Conservation (phyloP, 768 basidiomycete genomes). For the Cantharellus cinnabarinus region DNA sequence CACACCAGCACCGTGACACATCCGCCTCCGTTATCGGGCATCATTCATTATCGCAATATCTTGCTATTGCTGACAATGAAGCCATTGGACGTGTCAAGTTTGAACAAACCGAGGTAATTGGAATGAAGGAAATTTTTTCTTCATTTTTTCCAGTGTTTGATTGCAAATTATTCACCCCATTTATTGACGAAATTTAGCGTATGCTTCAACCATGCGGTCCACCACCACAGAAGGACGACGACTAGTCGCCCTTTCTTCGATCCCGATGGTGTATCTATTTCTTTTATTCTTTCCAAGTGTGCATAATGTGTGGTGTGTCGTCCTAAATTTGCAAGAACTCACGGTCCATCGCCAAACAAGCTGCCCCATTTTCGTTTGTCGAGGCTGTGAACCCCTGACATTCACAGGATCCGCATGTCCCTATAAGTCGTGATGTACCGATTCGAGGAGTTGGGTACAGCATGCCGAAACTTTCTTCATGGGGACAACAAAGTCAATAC, state of each 20-base stretch:
- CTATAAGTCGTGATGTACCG: too few species aligned
- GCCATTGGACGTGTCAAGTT: slow-evolving; percentile 75
- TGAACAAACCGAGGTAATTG: slow-evolving; percentile 79
- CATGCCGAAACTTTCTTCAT: too few species aligned
- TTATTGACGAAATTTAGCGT: slow-evolving; percentile 26
- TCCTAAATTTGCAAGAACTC: too few species aligned
- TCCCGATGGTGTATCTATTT: too few species aligned
- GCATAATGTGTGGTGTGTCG: too few species aligned
- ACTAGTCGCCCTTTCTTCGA: slow-evolving; percentile 10
- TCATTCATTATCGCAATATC: slow-evolving; percentile 61
- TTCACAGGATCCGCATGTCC: too few species aligned
- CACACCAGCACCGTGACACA: slow-evolving; percentile 95
- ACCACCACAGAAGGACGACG: slow-evolving; percentile 73
- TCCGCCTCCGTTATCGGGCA: slow-evolving; percentile 84
- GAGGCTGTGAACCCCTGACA: too few species aligned
- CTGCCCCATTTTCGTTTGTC: too few species aligned
- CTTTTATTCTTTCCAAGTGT: too few species aligned
- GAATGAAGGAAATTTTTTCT: neutral
- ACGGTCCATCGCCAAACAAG: too few species aligned
- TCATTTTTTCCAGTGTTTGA: neutral
- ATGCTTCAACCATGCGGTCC: slow-evolving; percentile 93
- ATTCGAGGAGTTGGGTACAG: too few species aligned
- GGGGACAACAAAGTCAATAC: too few species aligned
- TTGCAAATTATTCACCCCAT: neutral
- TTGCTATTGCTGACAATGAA: slow-evolving; percentile 88